phyloP scores from a whole-genome alignment of 1,284 basidiomycete species.

The Fereydounia khargensis region DNA sequence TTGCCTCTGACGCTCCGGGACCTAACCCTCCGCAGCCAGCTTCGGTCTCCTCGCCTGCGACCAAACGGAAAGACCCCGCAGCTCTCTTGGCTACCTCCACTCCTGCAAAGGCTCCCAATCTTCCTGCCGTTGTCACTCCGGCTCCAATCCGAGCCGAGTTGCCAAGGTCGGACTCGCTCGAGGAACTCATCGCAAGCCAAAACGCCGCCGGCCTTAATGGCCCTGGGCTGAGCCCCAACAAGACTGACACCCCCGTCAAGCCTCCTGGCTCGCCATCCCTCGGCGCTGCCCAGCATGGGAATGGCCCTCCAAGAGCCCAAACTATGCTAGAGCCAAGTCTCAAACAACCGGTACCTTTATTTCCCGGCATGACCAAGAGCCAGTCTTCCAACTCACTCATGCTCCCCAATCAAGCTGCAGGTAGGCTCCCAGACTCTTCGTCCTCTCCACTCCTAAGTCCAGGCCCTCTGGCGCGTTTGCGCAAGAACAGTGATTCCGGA shows the following conservation, averaged over 20 bases:
- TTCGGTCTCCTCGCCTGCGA: neutral
- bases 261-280: too few species aligned
- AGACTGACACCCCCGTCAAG: too few species aligned
- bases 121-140: slow-evolving; percentile 28
- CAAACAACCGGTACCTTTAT: too few species aligned
- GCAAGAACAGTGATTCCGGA: slow-evolving; percentile 36
- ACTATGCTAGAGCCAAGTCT: too few species aligned
- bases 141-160: slow-evolving; percentile 26
- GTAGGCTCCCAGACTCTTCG: too few species aligned
- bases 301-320: too few species aligned
- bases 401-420: too few species aligned
- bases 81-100: slow-evolving; percentile 4
- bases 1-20: neutral
- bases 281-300: too few species aligned
- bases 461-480: slow-evolving; percentile 18
- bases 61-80: too few species aligned
- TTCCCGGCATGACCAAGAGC: slow-evolving; percentile 22
- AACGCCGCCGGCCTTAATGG: too few species aligned
- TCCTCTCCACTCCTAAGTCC: slow-evolving; percentile 3
- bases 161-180: slow-evolving; percentile 26
- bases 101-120: slow-evolving; percentile 19
- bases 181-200: slow-evolving; percentile 32
- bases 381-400: slow-evolving; percentile 20
- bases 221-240: too few species aligned
- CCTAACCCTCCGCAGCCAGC: neutral